These are phyloP conservation scores for Hypericum perforatum DNA, from an alignment of 345 rosid genomes.

Conservation along the genomic window DNA sequence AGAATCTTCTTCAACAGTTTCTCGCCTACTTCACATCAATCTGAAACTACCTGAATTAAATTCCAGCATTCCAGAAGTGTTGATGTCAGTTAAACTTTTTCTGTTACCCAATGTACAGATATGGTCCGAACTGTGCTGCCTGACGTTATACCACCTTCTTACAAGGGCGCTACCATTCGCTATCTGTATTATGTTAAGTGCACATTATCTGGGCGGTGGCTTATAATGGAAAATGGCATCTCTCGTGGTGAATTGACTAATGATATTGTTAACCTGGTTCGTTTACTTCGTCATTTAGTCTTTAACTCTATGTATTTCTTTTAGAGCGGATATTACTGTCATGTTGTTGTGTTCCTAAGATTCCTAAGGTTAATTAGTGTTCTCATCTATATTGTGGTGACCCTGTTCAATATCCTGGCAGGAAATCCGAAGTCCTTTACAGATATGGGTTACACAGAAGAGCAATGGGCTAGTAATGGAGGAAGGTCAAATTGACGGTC, in stretches of 20 bases:
- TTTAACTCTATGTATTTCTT: conserved; percentile 5
- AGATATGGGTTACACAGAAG: conserved; percentile 75
- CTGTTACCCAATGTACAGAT: conserved; percentile 33
- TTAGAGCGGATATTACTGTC: conserved; percentile 1
- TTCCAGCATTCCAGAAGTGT: too few relatives aligned
- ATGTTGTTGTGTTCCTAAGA: neutral
- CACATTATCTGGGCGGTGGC: conserved; percentile 50
- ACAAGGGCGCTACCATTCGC: conserved; percentile 76
- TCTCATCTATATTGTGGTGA: conserved; percentile 1
- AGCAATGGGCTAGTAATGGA: conserved; percentile 64
- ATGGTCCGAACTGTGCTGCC: conserved; percentile 65
- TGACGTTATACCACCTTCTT: conserved; percentile 71
- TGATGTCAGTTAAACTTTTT: too few relatives aligned
- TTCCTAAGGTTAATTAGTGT: neutral
- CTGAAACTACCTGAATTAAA: too few relatives aligned
- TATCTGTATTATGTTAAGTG: conserved; percentile 68
- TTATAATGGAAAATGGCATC: conserved; percentile 56
- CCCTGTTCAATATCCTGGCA: conserved; percentile 23
- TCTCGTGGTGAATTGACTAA: conserved; percentile 28
- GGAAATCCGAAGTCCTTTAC: conserved; percentile 79
- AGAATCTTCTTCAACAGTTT: neutral
- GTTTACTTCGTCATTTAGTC: conserved; percentile 22
- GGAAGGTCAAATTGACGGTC: conserved; percentile 66
- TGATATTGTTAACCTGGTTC: conserved; percentile 57
- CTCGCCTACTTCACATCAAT: too few relatives aligned